These are phyloP conservation scores for Cymbidium sinense DNA, from an alignment of 106 monocot species.

Conservation along the genomic window DNA sequence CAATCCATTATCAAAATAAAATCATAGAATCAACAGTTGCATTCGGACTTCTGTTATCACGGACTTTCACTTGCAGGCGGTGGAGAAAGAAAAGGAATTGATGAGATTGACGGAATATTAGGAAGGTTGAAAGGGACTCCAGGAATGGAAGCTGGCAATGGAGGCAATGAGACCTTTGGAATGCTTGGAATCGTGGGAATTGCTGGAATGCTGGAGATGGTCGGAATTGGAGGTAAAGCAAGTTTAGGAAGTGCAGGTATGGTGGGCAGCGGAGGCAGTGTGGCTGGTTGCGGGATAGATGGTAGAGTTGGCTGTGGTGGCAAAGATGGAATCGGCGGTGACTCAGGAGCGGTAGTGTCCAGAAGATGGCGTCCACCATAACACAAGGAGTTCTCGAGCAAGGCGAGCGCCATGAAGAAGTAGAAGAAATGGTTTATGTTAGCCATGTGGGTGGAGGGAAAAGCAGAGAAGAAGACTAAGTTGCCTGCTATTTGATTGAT, in stretches of 20 bases:
- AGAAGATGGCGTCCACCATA: neutral
- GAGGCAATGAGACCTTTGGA: neutral
- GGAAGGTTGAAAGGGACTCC: no score
- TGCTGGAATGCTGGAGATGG: neutral
- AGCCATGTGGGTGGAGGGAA: neutral
- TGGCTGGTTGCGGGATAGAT: neutral
- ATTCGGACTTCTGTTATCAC: no score
- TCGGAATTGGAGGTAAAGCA: neutral
- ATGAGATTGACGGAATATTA: no score
- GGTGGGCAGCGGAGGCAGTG: neutral
- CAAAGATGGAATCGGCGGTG: neutral
- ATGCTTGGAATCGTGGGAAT: neutral
- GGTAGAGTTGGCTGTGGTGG: neutral
- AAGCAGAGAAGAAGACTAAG: neutral
- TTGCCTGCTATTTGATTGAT: neutral
- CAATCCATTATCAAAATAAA: no score
- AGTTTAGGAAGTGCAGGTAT: neutral
- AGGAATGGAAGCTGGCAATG: neutral
- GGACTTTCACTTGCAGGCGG: neutral
- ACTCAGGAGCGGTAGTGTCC: neutral
- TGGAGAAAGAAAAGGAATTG: slow-evolving; percentile 1
- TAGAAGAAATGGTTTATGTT: neutral
- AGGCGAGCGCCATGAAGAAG: neutral
- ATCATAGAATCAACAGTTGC: no score
- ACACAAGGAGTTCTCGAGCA: neutral